phyloP scores from a whole-genome alignment of 2,329 filamentous ascomycete genomes.

The Knoxdaviesia proteae region DNA sequence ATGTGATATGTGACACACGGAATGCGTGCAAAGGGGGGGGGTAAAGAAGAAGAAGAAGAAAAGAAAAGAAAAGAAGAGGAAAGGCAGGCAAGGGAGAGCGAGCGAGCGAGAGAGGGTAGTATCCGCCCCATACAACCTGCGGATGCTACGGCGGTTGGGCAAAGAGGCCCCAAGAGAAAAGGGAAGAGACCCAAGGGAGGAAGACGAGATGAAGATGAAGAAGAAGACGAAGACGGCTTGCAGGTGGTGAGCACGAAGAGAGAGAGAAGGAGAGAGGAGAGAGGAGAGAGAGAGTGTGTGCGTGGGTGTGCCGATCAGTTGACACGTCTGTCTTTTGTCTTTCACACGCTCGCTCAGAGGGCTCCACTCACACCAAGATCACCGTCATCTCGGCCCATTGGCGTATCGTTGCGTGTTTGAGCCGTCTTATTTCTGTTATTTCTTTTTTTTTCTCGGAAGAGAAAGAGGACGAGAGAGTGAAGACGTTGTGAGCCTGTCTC shows the following conservation, averaged over 20 bases:
- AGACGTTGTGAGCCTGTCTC: background rate
- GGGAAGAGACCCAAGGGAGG: background rate
- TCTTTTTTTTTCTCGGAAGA: background rate
- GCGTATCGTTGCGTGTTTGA: too few species aligned
- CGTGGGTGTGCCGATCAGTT: background rate
- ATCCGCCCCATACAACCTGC: background rate
- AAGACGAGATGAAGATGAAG: conserved; percentile 9
- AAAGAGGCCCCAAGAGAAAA: background rate
- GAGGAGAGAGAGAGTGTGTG: background rate
- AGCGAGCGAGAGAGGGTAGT: background rate
- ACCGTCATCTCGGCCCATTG: too few species aligned
- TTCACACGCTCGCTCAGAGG: too few species aligned
- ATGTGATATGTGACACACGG: background rate
- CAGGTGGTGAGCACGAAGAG: background rate
- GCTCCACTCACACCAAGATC: too few species aligned
- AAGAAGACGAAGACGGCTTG: conserved; percentile 11
- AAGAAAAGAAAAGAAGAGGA: background rate
- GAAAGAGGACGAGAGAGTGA: background rate
- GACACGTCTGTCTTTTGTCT: too few species aligned
- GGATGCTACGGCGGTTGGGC: too few species aligned
- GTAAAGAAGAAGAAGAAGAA: background rate
- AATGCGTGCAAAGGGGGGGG: background rate
- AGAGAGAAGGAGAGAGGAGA: background rate
- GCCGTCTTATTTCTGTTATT: too few species aligned
- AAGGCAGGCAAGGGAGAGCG: background rate